Evolutionary conservation across 2,329 filamentous ascomycete genomes (phyloP), one percentile per base, ranked within the genome.

Genomic region (Geoglossum cookeanum): DNA sequence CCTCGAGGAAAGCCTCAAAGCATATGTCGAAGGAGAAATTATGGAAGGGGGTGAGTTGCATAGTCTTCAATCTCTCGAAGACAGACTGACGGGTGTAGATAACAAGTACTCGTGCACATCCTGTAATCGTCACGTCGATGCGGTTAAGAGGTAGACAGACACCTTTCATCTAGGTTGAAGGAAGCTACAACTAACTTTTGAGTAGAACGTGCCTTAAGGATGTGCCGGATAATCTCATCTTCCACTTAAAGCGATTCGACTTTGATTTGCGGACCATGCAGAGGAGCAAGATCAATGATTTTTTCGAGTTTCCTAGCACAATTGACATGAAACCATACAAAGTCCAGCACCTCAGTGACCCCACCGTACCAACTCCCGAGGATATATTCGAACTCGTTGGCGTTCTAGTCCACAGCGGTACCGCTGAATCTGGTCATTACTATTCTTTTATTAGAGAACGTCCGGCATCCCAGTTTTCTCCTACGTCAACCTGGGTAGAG

Each of bases 61-160:
- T 52, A 11, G 42, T 11, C 6, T 37, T 22, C 11, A 27, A 3
- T 27, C 13, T 32, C 6, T 27, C 42, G 29, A 48, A 42, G 11
- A 33, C 17, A 29, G 15, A 39, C 42, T 55, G 27, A 57, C 30
- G 22, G 32, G 55, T 58, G 47, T 62, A 84, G 89, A 95, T 64
- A 97, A 98, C 73, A 96, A 95, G 71, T 98, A 97, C 74, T 94
- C 94, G 62, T 98, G 92, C 70, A 90, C 89, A 33, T 85, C 81
- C 3, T 98, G 92, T 67, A 86, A 88, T 60, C 80, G 80, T 9
- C 85, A 92, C 64, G 92, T 98, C 15, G 85, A 96, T 69, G 92
- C 92, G 22, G 87, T 97, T 62, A 96, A 95, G 69, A 80, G 85
- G 80, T 83, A 69, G 63, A 67, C 63, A 22, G 22, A 22, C 22